Base-by-base conservation (phyloP, 1,139 yeast species). In the Zygosaccharomyces sapae region DNA sequence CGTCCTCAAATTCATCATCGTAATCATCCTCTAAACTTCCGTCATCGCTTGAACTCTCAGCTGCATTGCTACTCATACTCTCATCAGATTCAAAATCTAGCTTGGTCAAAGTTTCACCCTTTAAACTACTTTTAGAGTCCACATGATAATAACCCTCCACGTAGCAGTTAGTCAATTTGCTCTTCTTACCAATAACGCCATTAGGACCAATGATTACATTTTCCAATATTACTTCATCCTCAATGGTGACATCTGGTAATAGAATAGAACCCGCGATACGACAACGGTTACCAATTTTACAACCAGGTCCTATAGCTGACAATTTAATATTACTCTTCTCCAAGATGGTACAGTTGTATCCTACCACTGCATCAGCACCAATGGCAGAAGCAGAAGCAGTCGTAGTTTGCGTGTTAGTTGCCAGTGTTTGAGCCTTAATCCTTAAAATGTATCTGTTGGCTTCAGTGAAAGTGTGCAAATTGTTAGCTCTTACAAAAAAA, bases 261-360 rank as follows among this genome's bases (percentile, higher is more conserved):
- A 94, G 63, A 22, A 94, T 80, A 58, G 90, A 88, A 1, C 96
- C 97, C 1, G 90, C 86, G 49, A 94, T 75, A 57, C 92, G 82
- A 63, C 95, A 94, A 55, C 89, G 77, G 62, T 81, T 83, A 41
- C 98, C 98, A 48, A 94, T 80, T 13, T 58, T 70, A 69, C 96
- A 87, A 56, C 77, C 74, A n/a, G 73, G 68, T 6, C 96, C 96
- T 37, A 94, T 75, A 10, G 87, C 89, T 0, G 95, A 79, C 52
- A 84, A 74, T 70, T 94, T 94, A 47, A 94, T 87, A 63, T 84
- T 87, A 16, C 96, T 85, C 58, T 81, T 80, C 59, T 86, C 95
- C 29, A 86, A 88, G 44, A 88, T 67, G 1, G 65, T 64, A 13
- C 88, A 76, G 38, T 70, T 69, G 4, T 70, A 70, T 10, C 89